These are phyloP conservation scores for Fusarium sp. DNA, from an alignment of 2,329 filamentous ascomycete genomes.

Conservation along the genomic window DNA sequence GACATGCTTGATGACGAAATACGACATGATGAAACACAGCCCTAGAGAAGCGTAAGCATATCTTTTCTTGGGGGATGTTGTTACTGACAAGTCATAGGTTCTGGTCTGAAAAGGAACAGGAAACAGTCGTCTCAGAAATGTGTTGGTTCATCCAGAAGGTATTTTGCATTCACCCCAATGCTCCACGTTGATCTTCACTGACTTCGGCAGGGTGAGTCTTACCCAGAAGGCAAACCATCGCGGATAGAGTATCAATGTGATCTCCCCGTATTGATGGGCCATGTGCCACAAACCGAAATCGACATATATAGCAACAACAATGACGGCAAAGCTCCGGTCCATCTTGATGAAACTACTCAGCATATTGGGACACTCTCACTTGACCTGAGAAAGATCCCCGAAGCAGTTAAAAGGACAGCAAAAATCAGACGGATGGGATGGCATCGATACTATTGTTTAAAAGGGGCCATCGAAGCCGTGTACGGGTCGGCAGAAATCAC, in stretches of 20 bases:
- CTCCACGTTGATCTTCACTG: neutral
- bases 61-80: neutral
- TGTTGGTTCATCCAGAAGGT: constrained; percentile 55
- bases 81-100: constrained; percentile 44
- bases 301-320: constrained; percentile 52
- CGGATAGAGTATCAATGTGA: constrained; percentile 54
- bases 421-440: constrained; percentile 49
- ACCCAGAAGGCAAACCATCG: constrained; percentile 51
- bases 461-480: constrained; percentile 51
- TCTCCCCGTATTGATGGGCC: constrained; percentile 50
- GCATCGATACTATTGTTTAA: constrained; percentile 52
- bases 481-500: constrained; percentile 55
- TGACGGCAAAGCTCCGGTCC: constrained; percentile 46
- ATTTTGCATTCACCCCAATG: neutral
- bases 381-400: constrained; percentile 50
- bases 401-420: constrained; percentile 46
- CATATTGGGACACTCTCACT: constrained; percentile 51
- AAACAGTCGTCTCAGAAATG: constrained; percentile 52
- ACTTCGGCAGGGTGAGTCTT: constrained; percentile 50
- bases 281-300: constrained; percentile 52
- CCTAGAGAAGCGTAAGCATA: constrained; percentile 50
- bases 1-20: constrained; percentile 50
- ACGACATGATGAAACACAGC: constrained; percentile 51
- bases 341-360: constrained; percentile 45
- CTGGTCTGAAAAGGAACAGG: constrained; percentile 53